Evolutionary conservation across 371 early-diverging fungal species (phyloP).

Genomic region (Basidiobolus heterosporus): DNA sequence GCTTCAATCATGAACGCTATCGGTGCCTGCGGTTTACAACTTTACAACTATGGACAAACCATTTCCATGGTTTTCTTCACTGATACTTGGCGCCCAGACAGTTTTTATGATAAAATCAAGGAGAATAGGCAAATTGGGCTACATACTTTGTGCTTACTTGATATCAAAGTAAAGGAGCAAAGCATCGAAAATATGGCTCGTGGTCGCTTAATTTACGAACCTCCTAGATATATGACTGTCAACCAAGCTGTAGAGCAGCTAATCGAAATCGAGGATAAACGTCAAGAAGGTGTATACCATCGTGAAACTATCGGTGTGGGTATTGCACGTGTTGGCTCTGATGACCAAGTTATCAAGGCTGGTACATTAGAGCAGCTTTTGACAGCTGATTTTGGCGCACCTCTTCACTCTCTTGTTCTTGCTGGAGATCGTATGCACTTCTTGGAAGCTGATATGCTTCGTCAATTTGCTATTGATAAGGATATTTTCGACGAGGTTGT

Average conservation of each 20-base stretch:
- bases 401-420: constrained; percentile 91
- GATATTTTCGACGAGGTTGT: constrained; percentile 51
- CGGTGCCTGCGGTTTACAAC: constrained; percentile 94
- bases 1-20: constrained; percentile 98
- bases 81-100: constrained; percentile 91
- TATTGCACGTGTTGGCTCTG: constrained; percentile 81
- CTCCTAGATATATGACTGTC: constrained; percentile 96
- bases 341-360: constrained; percentile 54
- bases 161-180: constrained; percentile 98
- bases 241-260: constrained; percentile 87
- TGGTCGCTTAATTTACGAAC: constrained; percentile 84
- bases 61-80: constrained; percentile 98
- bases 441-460: constrained; percentile 82
- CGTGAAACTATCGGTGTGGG: constrained; percentile 75
- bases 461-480: constrained; percentile 47
- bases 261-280: constrained; percentile 73
- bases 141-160: constrained; percentile 95
- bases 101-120: constrained; percentile 88
- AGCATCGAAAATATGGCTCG: constrained; percentile 84
- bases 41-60: constrained; percentile 97
- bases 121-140: constrained; percentile 69
- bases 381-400: constrained; percentile 81
- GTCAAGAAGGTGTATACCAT: constrained; percentile 22
- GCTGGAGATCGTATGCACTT: constrained; percentile 83
- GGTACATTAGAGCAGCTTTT: constrained; percentile 77